These are phyloP conservation scores for Ceratobasidium sp. DNA, from an alignment of 1,284 basidiomycete genomes.

Conservation along the genomic window DNA sequence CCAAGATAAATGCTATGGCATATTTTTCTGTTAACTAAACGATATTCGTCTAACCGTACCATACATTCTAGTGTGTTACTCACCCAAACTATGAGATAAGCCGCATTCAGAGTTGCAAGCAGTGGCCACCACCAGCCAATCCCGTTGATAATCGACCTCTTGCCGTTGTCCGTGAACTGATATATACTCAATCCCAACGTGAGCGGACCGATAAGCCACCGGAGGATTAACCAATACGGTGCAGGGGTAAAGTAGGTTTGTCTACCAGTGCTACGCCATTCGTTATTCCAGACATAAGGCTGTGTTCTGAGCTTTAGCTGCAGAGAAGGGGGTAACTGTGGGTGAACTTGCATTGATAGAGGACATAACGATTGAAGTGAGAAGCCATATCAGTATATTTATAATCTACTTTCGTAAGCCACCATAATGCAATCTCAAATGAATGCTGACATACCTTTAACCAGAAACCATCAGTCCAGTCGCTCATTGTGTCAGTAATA, in stretches of 20 bases:
- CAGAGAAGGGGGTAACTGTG: too few relatives aligned
- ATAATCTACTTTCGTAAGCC: constrained; percentile 12
- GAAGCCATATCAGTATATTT: constrained; percentile 27
- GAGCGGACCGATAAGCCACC: constrained; percentile 85
- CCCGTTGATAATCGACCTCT: constrained; percentile 80
- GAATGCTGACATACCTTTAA: constrained; percentile 9
- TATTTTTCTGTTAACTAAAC: constrained; percentile 58
- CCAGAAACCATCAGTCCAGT: constrained; percentile 39
- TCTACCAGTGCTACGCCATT: constrained; percentile 65
- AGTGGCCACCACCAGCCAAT: constrained; percentile 89
- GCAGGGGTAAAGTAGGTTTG: constrained; percentile 91
- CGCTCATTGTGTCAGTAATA: constrained; percentile 35
- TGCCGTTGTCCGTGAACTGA: constrained; percentile 85
- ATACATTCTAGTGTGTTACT: constrained; percentile 22
- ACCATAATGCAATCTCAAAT: not conserved
- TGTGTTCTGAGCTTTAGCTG: too few relatives aligned
- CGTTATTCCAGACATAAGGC: too few relatives aligned
- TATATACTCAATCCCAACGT: constrained; percentile 88
- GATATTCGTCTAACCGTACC: not conserved
- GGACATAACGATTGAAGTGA: too few relatives aligned
- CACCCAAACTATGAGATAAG: constrained; percentile 85
- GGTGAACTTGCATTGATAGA: too few relatives aligned
- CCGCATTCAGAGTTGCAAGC: constrained; percentile 80
- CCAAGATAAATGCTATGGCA: constrained; percentile 81
- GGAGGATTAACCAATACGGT: constrained; percentile 84